Percentiles rank a stretch among this genome's conserved stretches.
These are phyloP conservation scores for Mucor ambiguus DNA, from an alignment of 371 early-diverging fungal genomes.

Conservation along the genomic window DNA sequence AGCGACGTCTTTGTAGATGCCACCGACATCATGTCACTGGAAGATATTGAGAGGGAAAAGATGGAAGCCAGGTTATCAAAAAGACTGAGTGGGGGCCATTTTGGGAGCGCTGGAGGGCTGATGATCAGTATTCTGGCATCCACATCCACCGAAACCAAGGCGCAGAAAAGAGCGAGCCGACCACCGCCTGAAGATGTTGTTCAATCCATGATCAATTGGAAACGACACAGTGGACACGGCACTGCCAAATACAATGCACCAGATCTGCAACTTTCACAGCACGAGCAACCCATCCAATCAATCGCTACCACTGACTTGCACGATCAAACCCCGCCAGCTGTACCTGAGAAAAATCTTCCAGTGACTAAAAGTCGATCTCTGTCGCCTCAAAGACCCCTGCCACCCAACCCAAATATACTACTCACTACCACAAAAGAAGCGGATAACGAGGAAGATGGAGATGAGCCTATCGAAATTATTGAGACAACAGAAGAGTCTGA, in stretches of 20 bases:
- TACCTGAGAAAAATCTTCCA: conserved; percentile 11
- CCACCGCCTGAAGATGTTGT: conserved; percentile 41
- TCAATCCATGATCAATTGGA: conserved; percentile 48
- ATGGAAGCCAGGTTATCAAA: conserved; percentile 39
- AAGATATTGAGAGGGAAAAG: conserved; percentile 46
- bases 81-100: conserved; percentile 52
- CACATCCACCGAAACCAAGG: conserved; percentile 6
- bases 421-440: neutral
- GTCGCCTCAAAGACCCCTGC: conserved; percentile 8
- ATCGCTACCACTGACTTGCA: neutral
- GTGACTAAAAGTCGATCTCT: neutral
- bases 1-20: conserved; percentile 50
- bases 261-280: neutral
- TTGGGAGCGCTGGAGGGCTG: conserved; percentile 53
- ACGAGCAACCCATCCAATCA: neutral
- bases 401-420: conserved; percentile 16
- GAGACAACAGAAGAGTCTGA: neutral
- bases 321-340: neutral
- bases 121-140: conserved; percentile 35
- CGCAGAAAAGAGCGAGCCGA: conserved; percentile 23
- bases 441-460: neutral
- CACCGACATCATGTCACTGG: conserved; percentile 30
- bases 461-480: neutral
- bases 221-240: conserved; percentile 33
- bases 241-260: neutral